Conservation (phyloP, 208 protist species). For the Leishmania mexicana region DNA sequence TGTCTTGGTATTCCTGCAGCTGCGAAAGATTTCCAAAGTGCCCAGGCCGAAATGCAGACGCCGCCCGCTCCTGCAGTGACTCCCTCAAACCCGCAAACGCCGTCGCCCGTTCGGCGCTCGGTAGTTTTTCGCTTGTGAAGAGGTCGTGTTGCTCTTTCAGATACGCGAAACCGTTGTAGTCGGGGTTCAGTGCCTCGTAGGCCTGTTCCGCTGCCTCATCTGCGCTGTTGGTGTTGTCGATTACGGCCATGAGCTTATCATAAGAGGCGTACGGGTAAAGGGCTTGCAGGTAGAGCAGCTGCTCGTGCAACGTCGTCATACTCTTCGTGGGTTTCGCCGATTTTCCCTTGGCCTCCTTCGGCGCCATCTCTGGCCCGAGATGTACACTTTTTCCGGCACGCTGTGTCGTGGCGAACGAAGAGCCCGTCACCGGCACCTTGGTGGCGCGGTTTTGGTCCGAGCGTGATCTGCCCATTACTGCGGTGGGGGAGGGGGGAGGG, state of each 20-base stretch:
- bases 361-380: conserved; percentile 9
- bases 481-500: not conserved
- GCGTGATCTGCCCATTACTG: not conserved
- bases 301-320: conserved; percentile 19
- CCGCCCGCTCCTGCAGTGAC: conserved; percentile 37
- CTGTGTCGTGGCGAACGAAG: not conserved
- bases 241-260: conserved; percentile 31
- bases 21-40: conserved; percentile 38
- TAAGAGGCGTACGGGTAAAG: conserved; percentile 70
- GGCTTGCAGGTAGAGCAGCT: conserved; percentile 53
- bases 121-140: conserved; percentile 9
- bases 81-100: conserved; percentile 47
- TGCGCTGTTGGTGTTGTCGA: conserved; percentile 25
- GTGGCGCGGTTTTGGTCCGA: not conserved
- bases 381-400: conserved; percentile 6
- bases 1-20: conserved; percentile 63
- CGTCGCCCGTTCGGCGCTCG: conserved; percentile 21
- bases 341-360: conserved; percentile 7
- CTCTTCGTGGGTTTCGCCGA: conserved; percentile 10
- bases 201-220: conserved; percentile 48
- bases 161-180: conserved; percentile 46
- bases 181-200: conserved; percentile 62
- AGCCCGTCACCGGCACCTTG: not conserved
- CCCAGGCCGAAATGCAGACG: conserved; percentile 24
- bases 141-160: conserved; percentile 43